Percentiles rank a stretch among this genome's conserved stretches.
These are phyloP conservation scores for Alternaria gaisen DNA, from an alignment of 2,329 filamentous ascomycete genomes.

Conservation along the genomic window DNA sequence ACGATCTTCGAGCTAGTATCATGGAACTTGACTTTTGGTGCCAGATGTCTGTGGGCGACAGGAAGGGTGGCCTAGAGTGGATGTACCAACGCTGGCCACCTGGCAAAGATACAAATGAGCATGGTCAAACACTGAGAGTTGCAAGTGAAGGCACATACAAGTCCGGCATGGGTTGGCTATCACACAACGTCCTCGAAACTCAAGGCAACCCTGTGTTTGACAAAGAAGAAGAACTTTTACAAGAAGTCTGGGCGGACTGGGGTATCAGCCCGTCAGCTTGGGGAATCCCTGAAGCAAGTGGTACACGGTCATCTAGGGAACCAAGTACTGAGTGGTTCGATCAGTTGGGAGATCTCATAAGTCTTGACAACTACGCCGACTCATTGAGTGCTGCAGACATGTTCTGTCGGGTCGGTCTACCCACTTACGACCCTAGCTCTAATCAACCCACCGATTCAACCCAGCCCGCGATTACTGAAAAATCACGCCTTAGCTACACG, in stretches of 20 bases:
- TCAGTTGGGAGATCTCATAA: conserved; percentile 52
- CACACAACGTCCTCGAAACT: conserved; percentile 65
- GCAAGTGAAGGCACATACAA: conserved; percentile 83
- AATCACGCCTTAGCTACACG: conserved; percentile 63
- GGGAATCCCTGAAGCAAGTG: conserved; percentile 1
- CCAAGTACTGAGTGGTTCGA: background rate
- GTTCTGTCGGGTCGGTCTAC: conserved; percentile 61
- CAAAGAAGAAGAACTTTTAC: conserved; percentile 69
- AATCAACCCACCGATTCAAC: conserved; percentile 69
- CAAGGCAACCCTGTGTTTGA: conserved; percentile 52
- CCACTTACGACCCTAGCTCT: conserved; percentile 37
- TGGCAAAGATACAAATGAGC: conserved; percentile 72
- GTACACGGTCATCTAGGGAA: background rate
- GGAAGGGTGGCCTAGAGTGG: conserved; percentile 90
- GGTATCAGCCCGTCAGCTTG: conserved; percentile 69
- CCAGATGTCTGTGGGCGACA: conserved; percentile 90
- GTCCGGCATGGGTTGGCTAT: conserved; percentile 78
- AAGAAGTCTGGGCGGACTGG: conserved; percentile 75
- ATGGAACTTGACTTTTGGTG: conserved; percentile 95
- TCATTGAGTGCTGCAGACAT: conserved; percentile 73
- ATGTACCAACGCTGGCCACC: conserved; percentile 80
- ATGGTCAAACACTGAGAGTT: conserved; percentile 76
- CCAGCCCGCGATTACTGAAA: conserved; percentile 65
- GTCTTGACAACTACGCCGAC: conserved; percentile 64
- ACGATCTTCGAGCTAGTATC: conserved; percentile 82